These are phyloP conservation scores for Pichia sporocuriosa DNA, from an alignment of 805 yeast species.

Conservation along the genomic window DNA sequence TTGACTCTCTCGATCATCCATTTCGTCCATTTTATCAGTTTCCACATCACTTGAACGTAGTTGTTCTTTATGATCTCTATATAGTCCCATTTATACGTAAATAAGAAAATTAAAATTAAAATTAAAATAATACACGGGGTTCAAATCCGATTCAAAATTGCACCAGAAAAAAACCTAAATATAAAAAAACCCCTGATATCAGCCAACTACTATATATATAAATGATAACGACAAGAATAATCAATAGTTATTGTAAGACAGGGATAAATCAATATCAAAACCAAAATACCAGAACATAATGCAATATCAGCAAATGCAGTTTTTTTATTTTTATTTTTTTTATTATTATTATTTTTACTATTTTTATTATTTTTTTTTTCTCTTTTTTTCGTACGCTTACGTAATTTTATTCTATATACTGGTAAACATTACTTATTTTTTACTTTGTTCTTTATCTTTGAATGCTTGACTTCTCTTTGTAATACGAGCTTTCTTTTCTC, in stretches of 20 bases:
- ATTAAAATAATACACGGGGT: background rate
- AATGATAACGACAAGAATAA: no score
- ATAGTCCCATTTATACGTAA: background rate
- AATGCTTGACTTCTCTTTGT: constrained; percentile 41
- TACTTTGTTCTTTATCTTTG: constrained; percentile 9
- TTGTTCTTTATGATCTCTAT: constrained; percentile 1
- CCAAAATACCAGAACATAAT: no score
- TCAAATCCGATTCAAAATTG: no score
- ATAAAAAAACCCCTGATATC: no score
- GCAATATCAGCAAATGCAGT: no score
- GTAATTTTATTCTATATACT: background rate
- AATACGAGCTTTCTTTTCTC: constrained; percentile 47
- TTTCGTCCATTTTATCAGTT: constrained; percentile 72
- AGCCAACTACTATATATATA: no score
- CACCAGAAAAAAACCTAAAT: no score
- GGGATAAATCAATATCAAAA: no score
- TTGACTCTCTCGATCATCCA: constrained; percentile 47
- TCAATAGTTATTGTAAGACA: no score
- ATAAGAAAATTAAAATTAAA: background rate
- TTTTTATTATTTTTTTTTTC: background rate
- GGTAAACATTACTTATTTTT: background rate
- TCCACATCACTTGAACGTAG: constrained; percentile 70
- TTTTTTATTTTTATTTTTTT: no score
- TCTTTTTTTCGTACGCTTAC: background rate
- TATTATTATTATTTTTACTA: no score